Evolutionary conservation across 345 rosid species (phyloP).

Genomic region (Eutrema japonicum): DNA sequence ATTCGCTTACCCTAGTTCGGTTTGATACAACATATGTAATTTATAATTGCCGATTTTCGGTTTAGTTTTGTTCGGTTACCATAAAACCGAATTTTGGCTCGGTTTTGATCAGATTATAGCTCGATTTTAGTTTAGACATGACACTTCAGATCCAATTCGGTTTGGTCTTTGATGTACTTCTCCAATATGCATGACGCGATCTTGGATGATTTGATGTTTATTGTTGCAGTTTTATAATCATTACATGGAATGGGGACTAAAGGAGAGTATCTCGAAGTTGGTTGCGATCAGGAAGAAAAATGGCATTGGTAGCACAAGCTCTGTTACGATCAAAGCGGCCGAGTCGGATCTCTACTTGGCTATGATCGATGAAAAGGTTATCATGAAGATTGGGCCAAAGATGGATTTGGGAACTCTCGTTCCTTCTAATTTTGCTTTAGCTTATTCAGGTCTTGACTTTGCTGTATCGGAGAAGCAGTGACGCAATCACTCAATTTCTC

Average conservation of each 20-base stretch:
- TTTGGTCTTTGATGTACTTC: neutral
- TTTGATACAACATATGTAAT: no score
- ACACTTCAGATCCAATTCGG: neutral
- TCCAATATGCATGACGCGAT: neutral
- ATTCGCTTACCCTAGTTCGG: no score
- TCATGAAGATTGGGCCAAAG: constrained; percentile 81
- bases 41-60: no score
- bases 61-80: no score
- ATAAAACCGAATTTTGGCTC: no score
- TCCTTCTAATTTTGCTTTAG: constrained; percentile 61
- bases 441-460: constrained; percentile 58
- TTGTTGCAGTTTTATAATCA: constrained; percentile 76
- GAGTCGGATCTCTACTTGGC: constrained; percentile 74
- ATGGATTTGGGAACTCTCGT: constrained; percentile 68
- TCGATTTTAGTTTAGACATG: no score
- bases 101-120: no score
- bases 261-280: constrained; percentile 59
- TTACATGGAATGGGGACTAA: constrained; percentile 68
- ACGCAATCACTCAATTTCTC: neutral
- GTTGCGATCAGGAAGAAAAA: constrained; percentile 50
- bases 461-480: constrained; percentile 61
- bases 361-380: constrained; percentile 60
- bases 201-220: neutral
- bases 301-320: constrained; percentile 56
- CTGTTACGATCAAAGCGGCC: constrained; percentile 59